A percentile compares a stretch with the other conserved stretches of the same genome.
phyloP scores from a whole-genome alignment of 345 rosid genomes.

The Melaleuca quinquenervia region DNA sequence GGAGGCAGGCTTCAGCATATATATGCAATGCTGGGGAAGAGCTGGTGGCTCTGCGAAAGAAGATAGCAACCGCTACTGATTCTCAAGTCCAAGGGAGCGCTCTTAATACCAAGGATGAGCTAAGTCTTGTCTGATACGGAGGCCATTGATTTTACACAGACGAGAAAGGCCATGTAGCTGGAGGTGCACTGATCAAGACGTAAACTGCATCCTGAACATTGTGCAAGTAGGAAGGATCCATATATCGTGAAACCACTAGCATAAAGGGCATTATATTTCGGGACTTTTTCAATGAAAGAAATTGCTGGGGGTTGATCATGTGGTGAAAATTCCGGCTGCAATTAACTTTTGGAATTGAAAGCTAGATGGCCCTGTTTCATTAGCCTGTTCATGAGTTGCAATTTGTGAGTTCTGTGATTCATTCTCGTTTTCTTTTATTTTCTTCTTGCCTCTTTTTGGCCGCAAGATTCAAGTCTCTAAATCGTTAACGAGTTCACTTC shows the following conservation, averaged over 20 bases:
- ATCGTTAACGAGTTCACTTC: background rate
- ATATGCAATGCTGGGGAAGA: constrained; percentile 81
- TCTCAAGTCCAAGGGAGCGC: constrained; percentile 12
- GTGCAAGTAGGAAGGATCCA: background rate
- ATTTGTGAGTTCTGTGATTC: background rate
- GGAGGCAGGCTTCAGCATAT: constrained; percentile 88
- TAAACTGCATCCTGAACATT: background rate
- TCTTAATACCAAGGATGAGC: constrained; percentile 37
- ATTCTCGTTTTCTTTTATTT: background rate
- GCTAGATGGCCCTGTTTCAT: background rate
- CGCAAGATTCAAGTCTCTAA: background rate
- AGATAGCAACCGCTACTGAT: constrained; percentile 26
- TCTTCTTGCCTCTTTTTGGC: background rate
- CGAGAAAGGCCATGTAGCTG: background rate
- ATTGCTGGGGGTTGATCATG: background rate
- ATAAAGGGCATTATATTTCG: background rate
- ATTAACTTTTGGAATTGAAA: background rate
- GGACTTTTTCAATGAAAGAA: background rate
- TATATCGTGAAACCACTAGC: background rate
- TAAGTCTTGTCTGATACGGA: constrained; percentile 44
- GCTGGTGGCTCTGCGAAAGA: constrained; percentile 55
- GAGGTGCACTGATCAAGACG: background rate
- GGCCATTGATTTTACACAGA: background rate
- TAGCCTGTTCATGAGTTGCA: background rate
- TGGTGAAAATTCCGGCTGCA: background rate